Base-by-base conservation (phyloP, 352 stramenopile species). In the Lagenidium giganteum region DNA sequence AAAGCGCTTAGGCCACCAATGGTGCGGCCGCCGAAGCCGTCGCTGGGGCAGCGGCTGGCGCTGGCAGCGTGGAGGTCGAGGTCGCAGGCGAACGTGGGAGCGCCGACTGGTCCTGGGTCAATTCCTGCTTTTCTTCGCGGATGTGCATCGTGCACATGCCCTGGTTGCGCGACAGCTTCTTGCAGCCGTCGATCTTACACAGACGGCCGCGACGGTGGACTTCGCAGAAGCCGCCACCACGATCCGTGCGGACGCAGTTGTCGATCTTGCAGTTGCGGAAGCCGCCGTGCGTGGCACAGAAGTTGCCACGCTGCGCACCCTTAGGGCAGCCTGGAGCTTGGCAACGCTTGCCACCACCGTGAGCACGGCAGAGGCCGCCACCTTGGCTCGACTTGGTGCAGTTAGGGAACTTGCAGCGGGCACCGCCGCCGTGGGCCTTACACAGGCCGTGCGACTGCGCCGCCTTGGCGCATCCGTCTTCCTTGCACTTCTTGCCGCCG, bases 91-190 rank as follows among this genome's bases (percentile, higher is more conserved):
- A n/a, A n/a, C n/a, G n/a, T n/a, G n/a, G n/a, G n/a, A n/a, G n/a
- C n/a, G n/a, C n/a, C n/a, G n/a, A n/a, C n/a, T n/a, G n/a, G n/a
- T n/a, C n/a, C n/a, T n/a, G n/a, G n/a, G n/a, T n/a, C n/a, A n/a
- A n/a, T 26, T 75, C 57, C 44, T 91, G 79, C 69, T 91, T 91
- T 34, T 87, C 79, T 51, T 89, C 74, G 31, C 81, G 81, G 37
- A 93, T 87, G 64, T 93, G 81, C 76, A 91, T 85, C n/a, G 81
- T 93, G 64, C 81, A 93, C 68, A 91, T 87, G 44, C 81, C 81
- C 52, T 93, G 72, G 64, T 91, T 93, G 18, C 80, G 80, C 12
- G 78, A 84, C 12, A 93, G 69, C 52, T 93, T 93, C 66, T 93
- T 93, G 66, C 81, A 93, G 26, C 76, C 81, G 29, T 90, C 72